Base-by-base conservation (phyloP, 2,329 filamentous ascomycete species). In the Exophiala alcalophila region DNA sequence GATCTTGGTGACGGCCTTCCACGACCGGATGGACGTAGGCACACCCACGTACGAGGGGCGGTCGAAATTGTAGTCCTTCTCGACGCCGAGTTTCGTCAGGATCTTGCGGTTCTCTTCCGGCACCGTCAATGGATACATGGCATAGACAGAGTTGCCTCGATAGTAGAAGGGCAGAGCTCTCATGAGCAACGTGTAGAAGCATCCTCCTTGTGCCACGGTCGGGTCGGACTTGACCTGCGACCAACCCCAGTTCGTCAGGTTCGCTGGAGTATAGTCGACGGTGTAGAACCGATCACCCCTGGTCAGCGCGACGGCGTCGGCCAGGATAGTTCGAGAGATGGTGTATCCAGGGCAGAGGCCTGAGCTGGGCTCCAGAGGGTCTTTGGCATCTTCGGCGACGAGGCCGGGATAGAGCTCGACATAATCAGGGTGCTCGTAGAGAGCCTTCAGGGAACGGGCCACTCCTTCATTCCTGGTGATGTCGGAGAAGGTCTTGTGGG, bases 351-450 rank as follows among this genome's bases (percentile, higher is more conserved):
- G 62, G 36, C 63, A 64, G n/a, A 63, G 58, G 36, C 64, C 63
- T 30, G 59, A 61, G 29, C 64, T 64, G 21, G 64, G 64, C 25
- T 55, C 55, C 57, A 64, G 56, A 2, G 59, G 59, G n/a, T 59
- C 50, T 44, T 67, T 67, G 4, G 62, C 59, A 45, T 66, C 64
- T 47, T 67, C 64, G 12, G 59, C 57, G 48, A 84, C 74, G 1
- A 86, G 63, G 7, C 83, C 83, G 0, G 82, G 81, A 56, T 86
- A 86, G 4, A 86, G 67, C 57, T 86, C 83, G 9, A 86, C 78
- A 58, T 75, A 76, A 51, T 84, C 81, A 0, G 80, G 79, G 33
- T 80, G 70, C 15, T 74, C 71, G 60, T 84, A 84, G 9, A 84
- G 64, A 51, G 76, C 69, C 47, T 76, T 72, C 3, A 84, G 68